Evolutionary conservation across 2,329 filamentous ascomycete species (phyloP).

Genomic region (Graphilbum sp.): DNA sequence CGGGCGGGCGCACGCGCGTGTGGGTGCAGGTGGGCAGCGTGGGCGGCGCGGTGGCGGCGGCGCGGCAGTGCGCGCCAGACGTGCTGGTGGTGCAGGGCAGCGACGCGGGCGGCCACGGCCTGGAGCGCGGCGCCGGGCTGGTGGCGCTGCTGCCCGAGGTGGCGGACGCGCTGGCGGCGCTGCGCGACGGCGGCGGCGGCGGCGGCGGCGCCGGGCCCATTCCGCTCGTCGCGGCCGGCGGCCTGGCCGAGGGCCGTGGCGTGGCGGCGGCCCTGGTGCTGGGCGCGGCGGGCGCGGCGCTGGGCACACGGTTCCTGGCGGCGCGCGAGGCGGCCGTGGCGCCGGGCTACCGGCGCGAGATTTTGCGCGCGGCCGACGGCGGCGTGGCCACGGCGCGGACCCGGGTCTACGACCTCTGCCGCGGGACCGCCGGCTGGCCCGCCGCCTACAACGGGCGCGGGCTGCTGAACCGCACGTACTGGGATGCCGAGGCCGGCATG

Average conservation of each 20-base stretch:
- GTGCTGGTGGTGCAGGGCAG: conserved; percentile 45
- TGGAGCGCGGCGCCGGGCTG: conserved; percentile 35
- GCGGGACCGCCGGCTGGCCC: conserved; percentile 26
- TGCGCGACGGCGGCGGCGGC: too few species aligned
- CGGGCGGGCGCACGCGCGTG: conserved; percentile 21
- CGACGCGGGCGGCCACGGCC: conserved; percentile 46
- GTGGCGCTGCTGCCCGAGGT: conserved; percentile 42
- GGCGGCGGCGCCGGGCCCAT: conserved; percentile 14
- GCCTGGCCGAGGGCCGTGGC: conserved; percentile 38
- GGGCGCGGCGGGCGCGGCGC: conserved; percentile 35
- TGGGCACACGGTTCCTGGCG: conserved; percentile 51
- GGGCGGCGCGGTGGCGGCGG: conserved; percentile 31
- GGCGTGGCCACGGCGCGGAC: conserved; percentile 23
- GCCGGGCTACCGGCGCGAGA: conserved; percentile 24
- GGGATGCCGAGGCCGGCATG: conserved; percentile 21
- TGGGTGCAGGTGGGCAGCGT: conserved; percentile 44
- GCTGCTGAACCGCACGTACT: conserved; percentile 23
- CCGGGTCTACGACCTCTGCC: conserved; percentile 25
- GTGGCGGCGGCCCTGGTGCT: conserved; percentile 37
- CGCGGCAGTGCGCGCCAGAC: conserved; percentile 38
- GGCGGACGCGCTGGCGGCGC: conserved; percentile 23
- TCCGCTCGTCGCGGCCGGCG: conserved; percentile 39
- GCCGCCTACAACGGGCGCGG: conserved; percentile 22
- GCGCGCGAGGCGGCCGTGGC: conserved; percentile 21
- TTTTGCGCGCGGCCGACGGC: conserved; percentile 23